Conservation (phyloP, 768 basidiomycete species). For the Rhizopogon vesiculosus region DNA sequence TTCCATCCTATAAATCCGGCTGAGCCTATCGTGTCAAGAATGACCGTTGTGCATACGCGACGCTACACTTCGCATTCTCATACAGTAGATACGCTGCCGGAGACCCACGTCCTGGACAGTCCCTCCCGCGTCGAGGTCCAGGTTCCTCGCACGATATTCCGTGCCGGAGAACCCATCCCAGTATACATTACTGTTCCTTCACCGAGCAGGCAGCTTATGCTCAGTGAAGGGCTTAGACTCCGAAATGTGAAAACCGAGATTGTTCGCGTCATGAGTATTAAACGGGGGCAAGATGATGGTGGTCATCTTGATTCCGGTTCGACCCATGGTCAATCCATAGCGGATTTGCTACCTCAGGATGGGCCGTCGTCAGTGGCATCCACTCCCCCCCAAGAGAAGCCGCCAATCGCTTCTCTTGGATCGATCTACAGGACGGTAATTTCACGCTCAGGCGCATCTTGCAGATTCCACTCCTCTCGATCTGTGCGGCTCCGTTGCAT, state of each 20-base stretch:
- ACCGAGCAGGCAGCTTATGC: constrained; percentile 60
- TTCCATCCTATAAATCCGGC: constrained; percentile 47
- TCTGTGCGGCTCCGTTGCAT: constrained; percentile 77
- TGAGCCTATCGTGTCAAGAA: constrained; percentile 42
- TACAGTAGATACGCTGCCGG: constrained; percentile 53
- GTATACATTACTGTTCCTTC: constrained; percentile 79
- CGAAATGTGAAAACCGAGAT: constrained; percentile 82
- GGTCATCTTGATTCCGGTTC: background rate
- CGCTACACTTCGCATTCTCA: constrained; percentile 67
- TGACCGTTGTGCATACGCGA: constrained; percentile 63
- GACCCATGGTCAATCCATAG: background rate
- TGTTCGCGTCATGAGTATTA: constrained; percentile 58
- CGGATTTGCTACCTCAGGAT: constrained; percentile 14
- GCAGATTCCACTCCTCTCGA: constrained; percentile 77
- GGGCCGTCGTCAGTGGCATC: constrained; percentile 26
- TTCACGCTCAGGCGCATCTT: constrained; percentile 86
- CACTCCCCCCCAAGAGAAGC: constrained; percentile 21
- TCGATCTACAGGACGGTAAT: constrained; percentile 44
- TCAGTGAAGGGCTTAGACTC: constrained; percentile 66
- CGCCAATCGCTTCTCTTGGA: constrained; percentile 34
- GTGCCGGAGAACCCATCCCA: constrained; percentile 68
- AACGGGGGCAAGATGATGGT: constrained; percentile 38
- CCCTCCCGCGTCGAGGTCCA: constrained; percentile 70
- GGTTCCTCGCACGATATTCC: constrained; percentile 68
- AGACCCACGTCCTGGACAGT: constrained; percentile 49